A percentile compares a stretch with the other conserved stretches of the same genome.
These are phyloP conservation scores for Talaromyces sp. DNA, from an alignment of 2,329 filamentous ascomycete species.

Conservation along the genomic window DNA sequence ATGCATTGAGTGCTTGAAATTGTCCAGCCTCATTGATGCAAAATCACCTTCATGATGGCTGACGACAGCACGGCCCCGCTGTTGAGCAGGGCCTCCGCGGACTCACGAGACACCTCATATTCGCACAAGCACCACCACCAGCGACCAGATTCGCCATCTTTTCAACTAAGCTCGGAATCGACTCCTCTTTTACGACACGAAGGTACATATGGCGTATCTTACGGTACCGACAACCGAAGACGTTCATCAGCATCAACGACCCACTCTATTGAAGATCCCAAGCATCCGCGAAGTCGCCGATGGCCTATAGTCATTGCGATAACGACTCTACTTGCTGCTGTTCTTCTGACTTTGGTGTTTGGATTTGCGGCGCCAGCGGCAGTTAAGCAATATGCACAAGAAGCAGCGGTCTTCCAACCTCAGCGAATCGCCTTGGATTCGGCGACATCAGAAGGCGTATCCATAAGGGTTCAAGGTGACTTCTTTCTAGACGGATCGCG, in stretches of 20 bases:
- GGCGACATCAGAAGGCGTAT: constrained; percentile 75
- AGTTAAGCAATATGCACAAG: constrained; percentile 80
- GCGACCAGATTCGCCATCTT: constrained; percentile 25
- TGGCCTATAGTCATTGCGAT: constrained; percentile 82
- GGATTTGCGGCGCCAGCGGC: constrained; percentile 79
- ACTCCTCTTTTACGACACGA: constrained; percentile 42
- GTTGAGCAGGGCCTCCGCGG: constrained; percentile 28
- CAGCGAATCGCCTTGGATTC: constrained; percentile 81
- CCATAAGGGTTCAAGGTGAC: constrained; percentile 75
- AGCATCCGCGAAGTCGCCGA: constrained; percentile 43
- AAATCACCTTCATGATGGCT: constrained; percentile 30
- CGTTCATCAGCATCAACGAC: constrained; percentile 28
- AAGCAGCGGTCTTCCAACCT: constrained; percentile 78
- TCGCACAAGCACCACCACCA: constrained; percentile 21
- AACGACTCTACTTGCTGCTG: constrained; percentile 59
- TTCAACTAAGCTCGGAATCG: constrained; percentile 42
- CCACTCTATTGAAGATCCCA: constrained; percentile 22
- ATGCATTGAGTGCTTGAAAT: constrained; percentile 1
- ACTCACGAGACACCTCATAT: constrained; percentile 24
- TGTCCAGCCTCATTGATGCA: neutral
- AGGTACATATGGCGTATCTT: constrained; percentile 33
- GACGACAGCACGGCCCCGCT: constrained; percentile 36
- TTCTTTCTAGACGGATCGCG: constrained; percentile 76
- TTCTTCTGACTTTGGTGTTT: constrained; percentile 69
- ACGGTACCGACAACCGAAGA: constrained; percentile 31